A percentile compares a stretch with the other conserved stretches of the same genome.
Conservation (phyloP, 371 early-diverging fungal species). For the Catenaria anguillulae region DNA sequence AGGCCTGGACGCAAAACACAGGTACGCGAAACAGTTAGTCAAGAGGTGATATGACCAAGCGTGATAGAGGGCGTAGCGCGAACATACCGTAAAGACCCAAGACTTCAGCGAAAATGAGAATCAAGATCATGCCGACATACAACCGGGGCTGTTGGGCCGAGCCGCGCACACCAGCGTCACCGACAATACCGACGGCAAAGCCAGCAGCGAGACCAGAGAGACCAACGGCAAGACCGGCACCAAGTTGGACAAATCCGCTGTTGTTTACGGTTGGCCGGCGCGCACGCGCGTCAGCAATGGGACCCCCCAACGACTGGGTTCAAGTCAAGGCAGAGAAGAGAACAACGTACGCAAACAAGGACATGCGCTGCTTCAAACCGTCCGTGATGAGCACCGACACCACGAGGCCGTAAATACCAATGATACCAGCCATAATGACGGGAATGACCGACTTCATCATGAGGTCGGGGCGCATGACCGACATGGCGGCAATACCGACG, state of each 20-base stretch:
- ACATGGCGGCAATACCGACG: conserved; percentile 74
- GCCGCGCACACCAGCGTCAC: conserved; percentile 74
- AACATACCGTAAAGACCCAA: conserved; percentile 80
- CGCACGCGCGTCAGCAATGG: too few species aligned
- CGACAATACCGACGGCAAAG: conserved; percentile 80
- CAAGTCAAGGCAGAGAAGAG: not conserved
- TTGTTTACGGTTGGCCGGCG: not conserved
- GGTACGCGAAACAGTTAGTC: not conserved
- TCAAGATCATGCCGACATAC: conserved; percentile 69
- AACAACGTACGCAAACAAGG: conserved; percentile 28
- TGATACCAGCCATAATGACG: conserved; percentile 89
- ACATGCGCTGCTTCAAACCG: conserved; percentile 32
- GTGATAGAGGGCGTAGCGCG: conserved; percentile 11
- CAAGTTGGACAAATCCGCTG: conserved; percentile 67
- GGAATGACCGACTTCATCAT: conserved; percentile 75
- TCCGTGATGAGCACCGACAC: conserved; percentile 67
- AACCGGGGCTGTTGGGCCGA: conserved; percentile 64
- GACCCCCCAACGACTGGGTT: not conserved
- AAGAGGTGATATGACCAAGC: too few species aligned
- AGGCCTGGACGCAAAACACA: not conserved
- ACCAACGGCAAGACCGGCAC: conserved; percentile 74
- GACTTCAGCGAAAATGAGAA: conserved; percentile 88
- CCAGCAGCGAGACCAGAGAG: conserved; percentile 77
- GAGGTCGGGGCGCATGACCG: conserved; percentile 71
- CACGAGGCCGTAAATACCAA: conserved; percentile 78